Evolutionary conservation across 306 rosid species (phyloP).

Genomic region (Lotus japonicus): DNA sequence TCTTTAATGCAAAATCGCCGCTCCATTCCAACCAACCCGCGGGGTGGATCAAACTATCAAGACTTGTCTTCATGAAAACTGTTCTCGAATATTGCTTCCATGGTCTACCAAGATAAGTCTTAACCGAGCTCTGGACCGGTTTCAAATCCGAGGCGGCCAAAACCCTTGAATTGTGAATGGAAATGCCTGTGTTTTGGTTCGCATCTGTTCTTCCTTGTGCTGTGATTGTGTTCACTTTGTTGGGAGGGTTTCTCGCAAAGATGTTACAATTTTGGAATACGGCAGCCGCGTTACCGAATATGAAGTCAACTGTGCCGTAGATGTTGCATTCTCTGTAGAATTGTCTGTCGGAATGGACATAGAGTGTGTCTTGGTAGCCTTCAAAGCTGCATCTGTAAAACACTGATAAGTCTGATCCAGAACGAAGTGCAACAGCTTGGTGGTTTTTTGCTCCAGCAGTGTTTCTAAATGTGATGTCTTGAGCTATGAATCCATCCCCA

Average conservation of each 20-base stretch:
- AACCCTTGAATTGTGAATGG: constrained; percentile 43
- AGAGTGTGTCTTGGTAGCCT: constrained; percentile 76
- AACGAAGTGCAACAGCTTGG: constrained; percentile 80
- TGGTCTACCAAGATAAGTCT: constrained; percentile 57
- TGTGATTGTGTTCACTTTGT: constrained; percentile 51
- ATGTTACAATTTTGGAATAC: constrained; percentile 62
- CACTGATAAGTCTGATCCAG: constrained; percentile 70
- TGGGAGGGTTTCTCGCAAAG: constrained; percentile 53
- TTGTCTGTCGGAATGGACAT: constrained; percentile 64
- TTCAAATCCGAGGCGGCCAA: constrained; percentile 36
- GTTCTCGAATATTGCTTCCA: constrained; percentile 60
- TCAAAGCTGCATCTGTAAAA: constrained; percentile 65
- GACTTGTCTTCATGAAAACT: constrained; percentile 41
- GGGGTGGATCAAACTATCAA: constrained; percentile 45
- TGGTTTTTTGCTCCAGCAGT: constrained; percentile 66
- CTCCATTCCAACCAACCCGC: constrained; percentile 69
- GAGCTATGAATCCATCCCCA: constrained; percentile 65
- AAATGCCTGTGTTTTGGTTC: constrained; percentile 70
- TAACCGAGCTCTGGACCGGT: constrained; percentile 17
- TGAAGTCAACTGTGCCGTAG: constrained; percentile 74
- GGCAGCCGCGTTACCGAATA: constrained; percentile 71
- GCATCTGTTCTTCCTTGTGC: constrained; percentile 63
- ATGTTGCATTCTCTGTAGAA: constrained; percentile 69
- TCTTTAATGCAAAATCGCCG: constrained; percentile 55
- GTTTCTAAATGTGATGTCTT: constrained; percentile 64